A percentile compares a stretch with the other conserved stretches of the same genome.
These are phyloP conservation scores for Paracoccidioides lutzii DNA, from an alignment of 2,329 filamentous ascomycete genomes.

Conservation along the genomic window DNA sequence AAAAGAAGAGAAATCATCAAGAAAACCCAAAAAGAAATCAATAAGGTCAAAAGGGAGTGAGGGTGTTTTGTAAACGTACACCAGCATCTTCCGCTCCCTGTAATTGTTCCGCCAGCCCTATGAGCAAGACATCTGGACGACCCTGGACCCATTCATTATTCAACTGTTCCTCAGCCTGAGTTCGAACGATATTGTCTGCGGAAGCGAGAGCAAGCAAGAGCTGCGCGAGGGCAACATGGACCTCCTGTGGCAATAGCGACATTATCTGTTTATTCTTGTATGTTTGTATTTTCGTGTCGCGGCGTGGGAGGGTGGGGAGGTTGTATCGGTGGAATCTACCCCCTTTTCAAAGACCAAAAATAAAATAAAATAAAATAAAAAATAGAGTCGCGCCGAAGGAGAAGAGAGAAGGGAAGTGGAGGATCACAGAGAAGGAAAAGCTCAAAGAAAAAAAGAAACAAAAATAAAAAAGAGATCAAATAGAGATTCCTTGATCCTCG, in stretches of 20 bases:
- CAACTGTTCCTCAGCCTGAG: conserved; percentile 78
- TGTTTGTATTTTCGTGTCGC: not conserved
- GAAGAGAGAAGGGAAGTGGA: not conserved
- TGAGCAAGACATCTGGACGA: conserved; percentile 75
- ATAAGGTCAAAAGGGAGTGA: not conserved
- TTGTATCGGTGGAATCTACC: not conserved
- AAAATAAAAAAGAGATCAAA: not conserved
- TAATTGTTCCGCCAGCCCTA: conserved; percentile 90
- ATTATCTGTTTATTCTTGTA: conserved; percentile 32
- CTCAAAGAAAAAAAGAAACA: not conserved
- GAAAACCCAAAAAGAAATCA: not conserved
- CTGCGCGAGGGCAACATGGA: conserved; percentile 72
- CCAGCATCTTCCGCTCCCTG: conserved; percentile 59
- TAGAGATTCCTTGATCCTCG: not conserved
- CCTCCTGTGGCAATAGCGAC: conserved; percentile 75
- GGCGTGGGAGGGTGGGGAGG: not conserved
- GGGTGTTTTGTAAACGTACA: conserved; percentile 38
- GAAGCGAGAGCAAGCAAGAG: conserved; percentile 81
- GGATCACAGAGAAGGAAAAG: not conserved
- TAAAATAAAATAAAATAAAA: no score
- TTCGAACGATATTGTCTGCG: conserved; percentile 72
- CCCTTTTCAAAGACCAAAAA: not conserved
- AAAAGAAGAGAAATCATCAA: not conserved
- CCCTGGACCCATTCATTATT: conserved; percentile 77
- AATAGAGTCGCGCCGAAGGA: not conserved